Conservation (phyloP, 306 rosid species). For the Medicago arabica region DNA sequence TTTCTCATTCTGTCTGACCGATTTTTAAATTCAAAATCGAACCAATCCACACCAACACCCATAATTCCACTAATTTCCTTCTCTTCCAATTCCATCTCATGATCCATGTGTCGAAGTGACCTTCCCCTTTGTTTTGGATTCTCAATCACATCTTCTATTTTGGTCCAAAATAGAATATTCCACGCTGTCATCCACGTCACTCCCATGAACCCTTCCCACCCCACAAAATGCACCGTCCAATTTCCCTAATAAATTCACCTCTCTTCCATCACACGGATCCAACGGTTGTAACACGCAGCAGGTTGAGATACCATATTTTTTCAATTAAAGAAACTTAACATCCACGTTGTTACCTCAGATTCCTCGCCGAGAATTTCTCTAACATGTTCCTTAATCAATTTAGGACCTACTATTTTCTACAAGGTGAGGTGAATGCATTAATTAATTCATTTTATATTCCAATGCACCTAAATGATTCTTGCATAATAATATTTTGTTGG, state of each 20-base stretch:
- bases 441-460: not conserved
- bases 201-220: not conserved
- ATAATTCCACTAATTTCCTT: no score
- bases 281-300: slow-evolving; percentile 16
- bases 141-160: not conserved
- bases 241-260: not conserved
- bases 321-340: not conserved
- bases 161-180: slow-evolving; percentile 55
- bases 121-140: not conserved
- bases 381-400: slow-evolving; percentile 39
- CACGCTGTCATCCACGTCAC: slow-evolving; percentile 60
- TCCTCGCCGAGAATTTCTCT: slow-evolving; percentile 69
- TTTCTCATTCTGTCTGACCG: no score
- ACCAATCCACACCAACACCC: no score
- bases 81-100: no score
- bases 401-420: slow-evolving; percentile 24
- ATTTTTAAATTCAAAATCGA: no score
- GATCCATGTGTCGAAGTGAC: not conserved
- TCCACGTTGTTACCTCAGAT: slow-evolving; percentile 50
- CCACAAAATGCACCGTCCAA: not conserved
- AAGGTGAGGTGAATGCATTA: not conserved
- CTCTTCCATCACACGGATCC: not conserved
- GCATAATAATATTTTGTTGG: not conserved
- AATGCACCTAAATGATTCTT: slow-evolving; percentile 24
- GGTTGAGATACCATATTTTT: not conserved